A percentile compares a stretch with the other conserved stretches of the same genome.
Conservation (phyloP, 73 alveolate species). For the Effrenium voratum region DNA sequence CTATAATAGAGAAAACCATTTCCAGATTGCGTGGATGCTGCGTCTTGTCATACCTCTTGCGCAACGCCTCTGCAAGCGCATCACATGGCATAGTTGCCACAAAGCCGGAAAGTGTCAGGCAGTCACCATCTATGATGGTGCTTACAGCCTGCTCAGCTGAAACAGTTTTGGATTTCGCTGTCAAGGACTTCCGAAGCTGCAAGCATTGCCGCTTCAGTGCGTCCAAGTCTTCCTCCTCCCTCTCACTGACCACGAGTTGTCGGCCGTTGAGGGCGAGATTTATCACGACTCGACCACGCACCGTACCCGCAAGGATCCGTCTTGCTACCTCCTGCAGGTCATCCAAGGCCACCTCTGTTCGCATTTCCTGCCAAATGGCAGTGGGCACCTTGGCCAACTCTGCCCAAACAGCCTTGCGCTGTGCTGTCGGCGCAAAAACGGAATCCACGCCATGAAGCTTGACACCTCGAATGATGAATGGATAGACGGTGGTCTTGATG, state of each 20-base stretch:
- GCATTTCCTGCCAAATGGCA: constrained; percentile 74
- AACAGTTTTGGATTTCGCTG: constrained; percentile 53
- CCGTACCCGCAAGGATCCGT: constrained; percentile 67
- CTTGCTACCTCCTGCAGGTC: constrained; percentile 72
- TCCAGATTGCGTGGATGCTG: constrained; percentile 64
- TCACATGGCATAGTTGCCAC: constrained; percentile 92
- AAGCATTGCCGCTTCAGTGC: constrained; percentile 73
- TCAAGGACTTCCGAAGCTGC: constrained; percentile 54
- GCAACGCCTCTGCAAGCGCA: constrained; percentile 54
- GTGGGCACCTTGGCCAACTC: constrained; percentile 75
- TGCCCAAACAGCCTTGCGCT: constrained; percentile 60
- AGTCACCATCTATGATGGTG: constrained; percentile 84
- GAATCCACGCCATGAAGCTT: constrained; percentile 73
- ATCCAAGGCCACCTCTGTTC: constrained; percentile 65
- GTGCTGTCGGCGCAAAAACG: constrained; percentile 73
- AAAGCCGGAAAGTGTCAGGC: constrained; percentile 72
- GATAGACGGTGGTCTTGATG: constrained; percentile 83
- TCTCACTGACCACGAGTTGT: constrained; percentile 4
- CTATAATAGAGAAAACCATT: constrained; percentile 55
- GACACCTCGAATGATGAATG: constrained; percentile 91
- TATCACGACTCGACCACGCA: constrained; percentile 87
- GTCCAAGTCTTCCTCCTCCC: constrained; percentile 65
- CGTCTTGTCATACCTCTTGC: constrained; percentile 67
- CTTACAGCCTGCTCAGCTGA: constrained; percentile 72
- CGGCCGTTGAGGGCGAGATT: constrained; percentile 3